phyloP scores from a whole-genome alignment of 768 basidiomycete genomes.

The Suillus weaverae region DNA sequence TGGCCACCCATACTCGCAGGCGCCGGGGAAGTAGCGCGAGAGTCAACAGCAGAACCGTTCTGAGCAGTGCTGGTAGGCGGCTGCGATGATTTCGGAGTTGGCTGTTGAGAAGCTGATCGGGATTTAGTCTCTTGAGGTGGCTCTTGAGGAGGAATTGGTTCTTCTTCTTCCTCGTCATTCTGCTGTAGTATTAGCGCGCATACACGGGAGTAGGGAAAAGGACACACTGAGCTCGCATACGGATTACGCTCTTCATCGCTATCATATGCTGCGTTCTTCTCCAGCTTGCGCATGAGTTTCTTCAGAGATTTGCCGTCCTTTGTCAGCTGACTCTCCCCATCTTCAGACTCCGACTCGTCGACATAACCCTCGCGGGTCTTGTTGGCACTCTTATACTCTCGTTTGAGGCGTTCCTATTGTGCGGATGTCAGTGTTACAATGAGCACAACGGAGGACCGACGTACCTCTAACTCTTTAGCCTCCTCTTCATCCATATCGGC shows the following conservation, averaged over 20 bases:
- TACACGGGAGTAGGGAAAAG: constrained; percentile 1
- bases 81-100: constrained; percentile 32
- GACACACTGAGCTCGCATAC: constrained; percentile 72
- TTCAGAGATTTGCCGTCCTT: constrained; percentile 80
- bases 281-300: constrained; percentile 81
- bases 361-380: constrained; percentile 68
- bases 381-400: constrained; percentile 78
- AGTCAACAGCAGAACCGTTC: constrained; percentile 33
- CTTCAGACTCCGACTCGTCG: constrained; percentile 75
- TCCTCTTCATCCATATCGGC: constrained; percentile 81
- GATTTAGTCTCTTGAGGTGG: constrained; percentile 46
- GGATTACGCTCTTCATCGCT: constrained; percentile 81
- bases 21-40: constrained; percentile 56
- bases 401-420: constrained; percentile 75
- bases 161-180: constrained; percentile 75
- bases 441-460: constrained; percentile 21
- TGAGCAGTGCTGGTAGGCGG: constrained; percentile 33
- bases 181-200: constrained; percentile 25
- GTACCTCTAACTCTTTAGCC: constrained; percentile 77
- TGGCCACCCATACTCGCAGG: constrained; percentile 67
- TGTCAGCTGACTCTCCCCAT: constrained; percentile 57
- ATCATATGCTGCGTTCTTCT: constrained; percentile 81
- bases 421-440: neutral
- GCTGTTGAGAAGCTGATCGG: constrained; percentile 42
- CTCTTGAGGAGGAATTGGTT: constrained; percentile 41